phyloP scores from a whole-genome alignment of 139 green algal genomes.

The Pleodorina starrii region DNA sequence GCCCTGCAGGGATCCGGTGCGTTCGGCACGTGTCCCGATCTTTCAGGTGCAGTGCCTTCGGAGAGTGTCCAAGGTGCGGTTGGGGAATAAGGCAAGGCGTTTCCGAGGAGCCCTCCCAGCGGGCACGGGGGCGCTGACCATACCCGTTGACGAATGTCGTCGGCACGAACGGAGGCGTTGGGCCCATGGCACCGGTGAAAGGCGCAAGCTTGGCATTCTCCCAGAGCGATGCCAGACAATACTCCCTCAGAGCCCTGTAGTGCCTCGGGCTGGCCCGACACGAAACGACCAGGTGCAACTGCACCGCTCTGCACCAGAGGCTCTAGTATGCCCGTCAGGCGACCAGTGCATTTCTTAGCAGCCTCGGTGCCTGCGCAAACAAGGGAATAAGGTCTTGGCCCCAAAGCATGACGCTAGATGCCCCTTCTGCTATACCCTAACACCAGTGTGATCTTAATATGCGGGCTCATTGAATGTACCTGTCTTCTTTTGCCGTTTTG shows the following conservation, averaged over 20 bases:
- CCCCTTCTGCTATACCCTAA: too few species aligned
- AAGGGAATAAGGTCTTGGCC: neutral
- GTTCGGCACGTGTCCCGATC: too few species aligned
- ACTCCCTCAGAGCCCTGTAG: neutral
- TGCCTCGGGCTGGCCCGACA: neutral
- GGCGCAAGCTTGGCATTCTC: neutral
- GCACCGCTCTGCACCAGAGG: neutral
- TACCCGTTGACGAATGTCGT: constrained; percentile 18
- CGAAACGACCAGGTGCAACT: neutral
- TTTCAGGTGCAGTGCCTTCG: neutral
- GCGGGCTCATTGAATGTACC: neutral
- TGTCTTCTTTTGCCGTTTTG: neutral
- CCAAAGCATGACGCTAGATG: too few species aligned
- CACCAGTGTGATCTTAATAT: too few species aligned
- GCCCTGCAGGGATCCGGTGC: too few species aligned
- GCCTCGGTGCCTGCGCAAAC: neutral
- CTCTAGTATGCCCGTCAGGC: neutral
- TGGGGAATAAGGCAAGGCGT: neutral
- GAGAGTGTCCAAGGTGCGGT: neutral
- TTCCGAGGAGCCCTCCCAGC: too few species aligned
- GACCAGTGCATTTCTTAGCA: neutral
- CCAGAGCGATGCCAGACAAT: neutral
- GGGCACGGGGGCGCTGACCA: neutral
- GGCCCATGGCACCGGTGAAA: neutral
- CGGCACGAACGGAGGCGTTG: neutral